Evolutionary conservation across 441 rosid genomes (phyloP).

Genomic region (Eruca vesicaria): DNA sequence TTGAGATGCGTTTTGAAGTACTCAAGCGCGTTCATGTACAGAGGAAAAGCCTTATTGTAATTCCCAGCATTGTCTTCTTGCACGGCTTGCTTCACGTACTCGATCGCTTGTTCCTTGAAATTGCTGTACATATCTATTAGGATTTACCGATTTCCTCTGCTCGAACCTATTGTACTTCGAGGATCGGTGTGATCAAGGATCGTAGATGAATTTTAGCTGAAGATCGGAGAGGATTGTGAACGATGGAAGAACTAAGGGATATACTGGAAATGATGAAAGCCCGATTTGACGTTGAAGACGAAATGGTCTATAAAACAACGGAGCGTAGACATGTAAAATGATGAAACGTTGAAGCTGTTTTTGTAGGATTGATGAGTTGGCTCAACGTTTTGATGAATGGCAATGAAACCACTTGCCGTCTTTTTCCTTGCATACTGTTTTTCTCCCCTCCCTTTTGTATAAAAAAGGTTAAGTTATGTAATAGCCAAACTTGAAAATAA

Average conservation of each 20-base stretch:
- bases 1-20: slow-evolving; percentile 97
- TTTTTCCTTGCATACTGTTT: background rate
- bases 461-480: too few species aligned
- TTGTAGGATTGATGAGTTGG: background rate
- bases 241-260: background rate
- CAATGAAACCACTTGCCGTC: slow-evolving; percentile 8
- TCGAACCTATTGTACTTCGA: background rate
- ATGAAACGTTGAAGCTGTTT: slow-evolving; percentile 17
- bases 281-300: slow-evolving; percentile 28
- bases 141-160: background rate
- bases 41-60: slow-evolving; percentile 88
- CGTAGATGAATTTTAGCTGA: background rate
- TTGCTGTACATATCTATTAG: slow-evolving; percentile 87
- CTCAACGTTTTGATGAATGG: background rate
- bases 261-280: background rate
- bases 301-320: slow-evolving; percentile 17
- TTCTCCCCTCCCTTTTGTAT: background rate
- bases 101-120: slow-evolving; percentile 97
- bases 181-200: too few species aligned
- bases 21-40: slow-evolving; percentile 96
- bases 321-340: background rate
- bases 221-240: background rate
- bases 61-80: slow-evolving; percentile 92
- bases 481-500: too few species aligned
- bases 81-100: slow-evolving; percentile 96